Evolutionary conservation across 441 rosid species (phyloP), one percentile per base, ranked within the genome.

Genomic region (Gossypium trilobum): DNA sequence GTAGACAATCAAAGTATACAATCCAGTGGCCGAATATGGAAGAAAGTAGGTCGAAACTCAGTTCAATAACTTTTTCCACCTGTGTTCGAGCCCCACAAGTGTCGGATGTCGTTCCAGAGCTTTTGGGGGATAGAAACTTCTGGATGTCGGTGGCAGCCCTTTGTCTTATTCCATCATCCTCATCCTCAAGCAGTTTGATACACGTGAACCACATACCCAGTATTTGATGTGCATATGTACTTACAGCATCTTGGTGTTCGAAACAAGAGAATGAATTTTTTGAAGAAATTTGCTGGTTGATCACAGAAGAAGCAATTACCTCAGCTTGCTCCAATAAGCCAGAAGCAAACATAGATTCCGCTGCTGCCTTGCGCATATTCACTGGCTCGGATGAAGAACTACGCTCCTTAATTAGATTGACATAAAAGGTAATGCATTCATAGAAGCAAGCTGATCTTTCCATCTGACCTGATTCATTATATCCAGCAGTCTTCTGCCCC

Each of bases 151-250:
- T 33, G 3, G 97, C 92, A 65, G 90, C 87, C 78, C 70, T 80
- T 78, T 89, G 85, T 75, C 99, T 85, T 71, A 95, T 86, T 79
- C 69, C 83, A 75, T 92, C 93, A 75, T 95, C 99, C 86, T 95
- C 99, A 52, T 95, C 99, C 84, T 95, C 99, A 68, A 95, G 78
- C 73, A 95, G 82, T 77, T 83, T 87, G 84, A 95, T 84, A 79
- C 96, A 89, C 4, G 84, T 73, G 75, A 92, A 87, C 97, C 99
- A 95, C 75, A 82, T 77, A 73, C 82, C 87, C 60, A 95, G 84
- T 39, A 88, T 78, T 73, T 84, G 91, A 81, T 56, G 78, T 4
- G 91, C 93, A 79, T 82, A 88, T 75, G 67, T 70, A 65, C 74
- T 80, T 68, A 69, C 77, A 63, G 81, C 77, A 54, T 80, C 86